These are phyloP conservation scores for Bryopsis sp. DNA, from an alignment of 139 green algal species.

Conservation along the genomic window DNA sequence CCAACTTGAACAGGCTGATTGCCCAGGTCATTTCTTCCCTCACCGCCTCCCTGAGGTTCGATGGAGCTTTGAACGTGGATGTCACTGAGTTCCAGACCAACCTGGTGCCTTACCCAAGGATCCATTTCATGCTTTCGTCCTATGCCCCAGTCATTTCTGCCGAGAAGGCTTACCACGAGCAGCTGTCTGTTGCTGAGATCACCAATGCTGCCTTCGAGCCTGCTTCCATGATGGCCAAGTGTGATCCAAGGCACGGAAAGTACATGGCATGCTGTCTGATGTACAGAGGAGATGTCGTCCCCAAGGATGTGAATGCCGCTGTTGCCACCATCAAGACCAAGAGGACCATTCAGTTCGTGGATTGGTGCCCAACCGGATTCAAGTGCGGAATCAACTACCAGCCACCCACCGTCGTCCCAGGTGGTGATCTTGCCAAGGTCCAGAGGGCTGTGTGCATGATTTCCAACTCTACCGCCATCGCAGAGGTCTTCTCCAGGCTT, in stretches of 20 bases:
- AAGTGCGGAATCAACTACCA: constrained; percentile 99
- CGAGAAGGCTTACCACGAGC: constrained; percentile 99
- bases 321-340: constrained; percentile 99
- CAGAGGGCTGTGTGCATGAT: constrained; percentile 99
- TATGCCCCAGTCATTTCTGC: constrained; percentile 97
- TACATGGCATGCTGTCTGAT: constrained; percentile 91
- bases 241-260: constrained; percentile 85
- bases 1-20: constrained; percentile 90
- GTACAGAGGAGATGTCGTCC: constrained; percentile 98
- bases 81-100: constrained; percentile 99
- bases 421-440: constrained; percentile 97
- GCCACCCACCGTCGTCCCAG: constrained; percentile 94
- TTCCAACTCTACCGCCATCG: constrained; percentile 97
- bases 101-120: constrained; percentile 96
- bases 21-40: constrained; percentile 92
- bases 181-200: constrained; percentile 96
- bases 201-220: constrained; percentile 96
- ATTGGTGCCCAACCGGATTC: constrained; percentile 99
- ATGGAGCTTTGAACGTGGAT: constrained; percentile 94
- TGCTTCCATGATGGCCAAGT: constrained; percentile 96
- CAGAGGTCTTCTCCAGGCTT: constrained; percentile 94
- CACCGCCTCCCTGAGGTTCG: constrained; percentile 90
- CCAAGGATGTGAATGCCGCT: constrained; percentile 97
- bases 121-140: constrained; percentile 98
- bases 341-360: constrained; percentile 96